These are phyloP conservation scores for Helotiales sp. DNA, from an alignment of 2,329 filamentous ascomycete genomes.

Conservation along the genomic window DNA sequence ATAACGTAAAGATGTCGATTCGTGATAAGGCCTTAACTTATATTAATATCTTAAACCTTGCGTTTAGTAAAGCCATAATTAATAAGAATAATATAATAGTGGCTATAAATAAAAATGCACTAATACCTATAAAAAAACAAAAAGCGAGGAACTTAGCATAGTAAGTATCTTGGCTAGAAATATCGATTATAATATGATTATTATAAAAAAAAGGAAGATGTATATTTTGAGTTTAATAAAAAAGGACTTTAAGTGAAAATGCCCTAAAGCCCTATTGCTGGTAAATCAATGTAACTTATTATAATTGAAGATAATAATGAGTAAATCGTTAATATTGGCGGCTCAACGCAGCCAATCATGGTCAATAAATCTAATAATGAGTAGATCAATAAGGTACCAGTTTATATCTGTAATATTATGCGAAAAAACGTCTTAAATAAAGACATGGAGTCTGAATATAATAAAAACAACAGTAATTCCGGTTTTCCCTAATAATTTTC, in stretches of 20 bases:
- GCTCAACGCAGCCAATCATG: too few species aligned
- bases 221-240: not conserved
- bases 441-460: too few species aligned
- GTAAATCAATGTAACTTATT: not conserved
- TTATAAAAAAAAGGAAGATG: slow-evolving; percentile 6
- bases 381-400: too few species aligned
- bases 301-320: not conserved
- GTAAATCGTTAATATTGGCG: not conserved
- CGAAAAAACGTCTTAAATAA: too few species aligned
- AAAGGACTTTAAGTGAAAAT: slow-evolving; percentile 5
- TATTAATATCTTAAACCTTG: too few species aligned
- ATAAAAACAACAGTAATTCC: too few species aligned
- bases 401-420: too few species aligned
- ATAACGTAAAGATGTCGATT: slow-evolving; percentile 3
- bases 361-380: too few species aligned
- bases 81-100: not conserved
- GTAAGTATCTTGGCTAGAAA: not conserved
- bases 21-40: not conserved
- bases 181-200: slow-evolving; percentile 1
- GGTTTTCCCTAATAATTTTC: too few species aligned
- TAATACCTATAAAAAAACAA: not conserved
- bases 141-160: not conserved
- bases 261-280: slow-evolving; percentile 1
- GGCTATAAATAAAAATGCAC: not conserved
- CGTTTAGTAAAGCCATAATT: not conserved